Conservation (phyloP, 805 yeast genomes). For the Myxozyma geophila region DNA sequence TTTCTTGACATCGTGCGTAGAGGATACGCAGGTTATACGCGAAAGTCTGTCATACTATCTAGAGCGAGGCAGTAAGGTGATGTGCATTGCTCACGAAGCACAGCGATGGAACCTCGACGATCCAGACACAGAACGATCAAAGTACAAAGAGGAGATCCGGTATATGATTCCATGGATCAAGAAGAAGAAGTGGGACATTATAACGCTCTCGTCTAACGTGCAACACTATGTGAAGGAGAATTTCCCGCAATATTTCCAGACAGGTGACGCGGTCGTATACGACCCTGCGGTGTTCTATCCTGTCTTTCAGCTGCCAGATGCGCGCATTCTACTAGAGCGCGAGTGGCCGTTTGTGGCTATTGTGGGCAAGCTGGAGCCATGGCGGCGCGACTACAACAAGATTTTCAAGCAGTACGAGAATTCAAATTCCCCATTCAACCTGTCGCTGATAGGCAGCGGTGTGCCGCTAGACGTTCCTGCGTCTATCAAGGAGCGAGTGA, state of each 20-base stretch:
- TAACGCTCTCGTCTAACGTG: constrained; percentile 32
- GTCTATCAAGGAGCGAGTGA: constrained; percentile 9
- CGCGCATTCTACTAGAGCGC: constrained; percentile 4
- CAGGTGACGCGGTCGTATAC: constrained; percentile 14
- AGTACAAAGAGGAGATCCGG: constrained; percentile 12
- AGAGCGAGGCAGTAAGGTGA: constrained; percentile 23
- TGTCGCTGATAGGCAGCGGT: constrained; percentile 27
- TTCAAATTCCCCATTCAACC: constrained; percentile 18
- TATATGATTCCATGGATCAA: constrained; percentile 27
- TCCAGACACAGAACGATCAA: neutral
- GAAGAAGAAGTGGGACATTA: constrained; percentile 25
- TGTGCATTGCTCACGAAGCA: constrained; percentile 34
- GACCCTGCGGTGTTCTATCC: constrained; percentile 26
- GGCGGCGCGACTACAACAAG: constrained; percentile 31
- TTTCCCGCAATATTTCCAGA: constrained; percentile 19
- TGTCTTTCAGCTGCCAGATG: constrained; percentile 22
- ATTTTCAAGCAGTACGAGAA: constrained; percentile 19
- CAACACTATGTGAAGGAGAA: constrained; percentile 19
- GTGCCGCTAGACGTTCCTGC: constrained; percentile 15
- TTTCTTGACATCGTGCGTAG: constrained; percentile 31
- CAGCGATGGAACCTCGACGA: constrained; percentile 19
- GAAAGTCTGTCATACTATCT: constrained; percentile 3
- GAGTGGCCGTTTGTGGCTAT: constrained; percentile 26
- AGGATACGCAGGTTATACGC: constrained; percentile 16
- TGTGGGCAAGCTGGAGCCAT: constrained; percentile 35